Evolutionary conservation across 495 filamentous ascomycete genomes (phyloP).

Genomic region (Collariella sp.): DNA sequence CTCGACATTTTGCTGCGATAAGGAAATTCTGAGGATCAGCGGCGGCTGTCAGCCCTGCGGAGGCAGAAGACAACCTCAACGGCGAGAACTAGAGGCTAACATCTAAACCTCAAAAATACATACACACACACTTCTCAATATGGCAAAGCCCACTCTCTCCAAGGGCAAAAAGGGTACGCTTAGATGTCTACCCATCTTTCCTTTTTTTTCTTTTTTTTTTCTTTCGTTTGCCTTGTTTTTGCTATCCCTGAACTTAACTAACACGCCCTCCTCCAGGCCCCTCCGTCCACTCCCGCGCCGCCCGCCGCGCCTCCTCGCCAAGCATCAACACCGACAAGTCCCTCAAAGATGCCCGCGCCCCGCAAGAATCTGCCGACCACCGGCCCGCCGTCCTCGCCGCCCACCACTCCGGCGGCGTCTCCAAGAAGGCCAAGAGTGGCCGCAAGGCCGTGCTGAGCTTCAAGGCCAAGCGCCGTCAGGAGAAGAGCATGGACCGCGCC

Average conservation of each 20-base stretch:
- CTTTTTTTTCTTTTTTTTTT: too few relatives aligned
- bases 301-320: conserved; percentile 62
- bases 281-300: conserved; percentile 59
- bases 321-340: conserved; percentile 70
- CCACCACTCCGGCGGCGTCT: conserved; percentile 54
- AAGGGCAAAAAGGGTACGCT: conserved; percentile 34
- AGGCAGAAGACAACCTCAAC: not conserved
- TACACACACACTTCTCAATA: too few relatives aligned
- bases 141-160: conserved; percentile 36
- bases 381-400: conserved; percentile 54
- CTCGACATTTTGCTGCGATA: conserved; percentile 9
- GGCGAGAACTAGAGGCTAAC: not conserved
- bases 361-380: conserved; percentile 39
- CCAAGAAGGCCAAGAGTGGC: conserved; percentile 54
- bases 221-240: too few relatives aligned
- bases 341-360: conserved; percentile 51
- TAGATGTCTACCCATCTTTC: not conserved
- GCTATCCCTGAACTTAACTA: not conserved
- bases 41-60: not conserved
- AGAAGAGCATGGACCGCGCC: conserved; percentile 66
- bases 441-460: conserved; percentile 51
- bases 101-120: not conserved
- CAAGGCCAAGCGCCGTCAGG: conserved; percentile 57
- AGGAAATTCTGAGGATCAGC: not conserved
- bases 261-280: conserved; percentile 21